phyloP scores from a whole-genome alignment of 2,329 filamentous ascomycete species.

The Cytospora schulzeri region DNA sequence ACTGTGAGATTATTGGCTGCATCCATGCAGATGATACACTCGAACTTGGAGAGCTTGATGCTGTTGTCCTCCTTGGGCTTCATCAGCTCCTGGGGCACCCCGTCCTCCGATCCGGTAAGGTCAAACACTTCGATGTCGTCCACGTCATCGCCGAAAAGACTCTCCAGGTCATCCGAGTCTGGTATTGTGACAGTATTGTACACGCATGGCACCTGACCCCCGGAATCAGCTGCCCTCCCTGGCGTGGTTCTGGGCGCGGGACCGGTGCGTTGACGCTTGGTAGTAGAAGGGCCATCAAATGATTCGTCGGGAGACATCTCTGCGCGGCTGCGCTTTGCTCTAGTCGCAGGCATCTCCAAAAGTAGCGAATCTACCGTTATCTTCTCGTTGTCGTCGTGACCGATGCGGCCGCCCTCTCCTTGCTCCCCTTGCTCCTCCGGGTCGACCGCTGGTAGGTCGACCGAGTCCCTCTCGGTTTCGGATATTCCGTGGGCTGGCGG shows the following conservation, averaged over 20 bases:
- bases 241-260: conserved; percentile 8
- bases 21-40: conserved; percentile 71
- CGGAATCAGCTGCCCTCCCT: not conserved
- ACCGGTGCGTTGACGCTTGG: conserved; percentile 17
- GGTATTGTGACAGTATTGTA: not conserved
- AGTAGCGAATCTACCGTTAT: conserved; percentile 2
- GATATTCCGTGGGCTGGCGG: not conserved
- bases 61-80: conserved; percentile 50
- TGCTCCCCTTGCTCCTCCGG: conserved; percentile 1
- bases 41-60: conserved; percentile 57
- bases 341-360: conserved; percentile 24
- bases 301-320: conserved; percentile 7
- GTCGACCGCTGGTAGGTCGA: not conserved
- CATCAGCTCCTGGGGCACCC: conserved; percentile 45
- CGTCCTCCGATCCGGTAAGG: conserved; percentile 44
- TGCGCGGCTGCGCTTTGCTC: conserved; percentile 28
- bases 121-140: conserved; percentile 41
- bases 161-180: conserved; percentile 26
- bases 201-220: not conserved
- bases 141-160: conserved; percentile 34
- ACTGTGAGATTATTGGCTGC: conserved; percentile 59
- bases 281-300: conserved; percentile 19
- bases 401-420: conserved; percentile 1
- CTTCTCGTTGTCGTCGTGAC: conserved; percentile 4
- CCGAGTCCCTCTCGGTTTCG: not conserved